Evolutionary conservation across 108 stramenopile species (phyloP), one percentile per base, ranked within the genome.

Genomic region (Cyclotella distinguenda): DNA sequence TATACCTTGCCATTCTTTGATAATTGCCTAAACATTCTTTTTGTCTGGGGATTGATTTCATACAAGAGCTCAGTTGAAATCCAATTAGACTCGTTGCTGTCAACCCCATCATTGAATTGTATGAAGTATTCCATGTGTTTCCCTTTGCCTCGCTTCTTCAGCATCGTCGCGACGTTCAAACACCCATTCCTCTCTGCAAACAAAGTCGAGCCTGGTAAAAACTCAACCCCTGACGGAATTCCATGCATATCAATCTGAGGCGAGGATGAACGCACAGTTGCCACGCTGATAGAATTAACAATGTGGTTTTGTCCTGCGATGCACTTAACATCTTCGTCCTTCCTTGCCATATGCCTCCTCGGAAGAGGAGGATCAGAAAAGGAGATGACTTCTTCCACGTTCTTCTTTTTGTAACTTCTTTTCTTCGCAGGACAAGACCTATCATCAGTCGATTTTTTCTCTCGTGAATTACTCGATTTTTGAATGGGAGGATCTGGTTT

Each of bases 21-120:
- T 18, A 64, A 40, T 32, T 64, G 42, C 27, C 75, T 59, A 57
- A 68, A 80, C 48, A 74, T 56, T 53, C 79, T 36, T 48, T 80
- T 80, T 34, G 79, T 80, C 43, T 80, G 79, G 11, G 79, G 74
- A 47, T 80, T 80, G 63, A 80, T 80, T 60, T 80, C 79, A 60
- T 71, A 80, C 21, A 79, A 60, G 26, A 68, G 42, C 22, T 49
- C 48, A 32, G 60, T 68, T 1, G 78, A 74, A 16, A 79, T 45
- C 78, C 78, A 79, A 6, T 40, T 32, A 47, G 72, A 66, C 45
- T 74, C 66, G n/a, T 18, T 43, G 21, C 74, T 57, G 21, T 73
- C 65, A 30, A 54, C 56, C 18, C 78, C 78, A 50, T 61, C 78
- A 59, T 61, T 73, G 53, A 73, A 79, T 40, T 79, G 78, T 16